These are phyloP conservation scores for Leccinum uliginosum DNA, from an alignment of 768 basidiomycete genomes.

Conservation along the genomic window DNA sequence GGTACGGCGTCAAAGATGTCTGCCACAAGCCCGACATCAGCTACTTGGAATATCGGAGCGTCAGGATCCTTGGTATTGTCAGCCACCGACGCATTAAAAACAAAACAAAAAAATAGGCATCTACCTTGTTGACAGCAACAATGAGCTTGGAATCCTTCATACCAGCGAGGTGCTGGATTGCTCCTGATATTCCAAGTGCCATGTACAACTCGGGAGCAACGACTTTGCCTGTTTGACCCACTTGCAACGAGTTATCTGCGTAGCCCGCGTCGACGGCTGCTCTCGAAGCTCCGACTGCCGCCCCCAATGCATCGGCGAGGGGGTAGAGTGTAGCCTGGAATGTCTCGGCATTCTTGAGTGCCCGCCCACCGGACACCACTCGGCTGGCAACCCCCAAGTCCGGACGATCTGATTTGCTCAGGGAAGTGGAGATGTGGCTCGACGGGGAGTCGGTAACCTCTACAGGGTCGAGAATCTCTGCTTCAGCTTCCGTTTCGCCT, in stretches of 20 bases:
- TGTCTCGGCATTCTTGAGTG: conserved; percentile 91
- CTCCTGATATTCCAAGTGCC: conserved; percentile 95
- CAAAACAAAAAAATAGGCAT: not conserved
- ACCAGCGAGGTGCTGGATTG: conserved; percentile 97
- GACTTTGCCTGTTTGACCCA: conserved; percentile 99
- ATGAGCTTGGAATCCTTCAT: conserved; percentile 99
- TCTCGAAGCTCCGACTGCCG: conserved; percentile 96
- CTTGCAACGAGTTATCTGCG: conserved; percentile 95
- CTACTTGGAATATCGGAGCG: conserved; percentile 98
- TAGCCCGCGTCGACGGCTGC: conserved; percentile 99
- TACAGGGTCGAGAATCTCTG: conserved; percentile 60
- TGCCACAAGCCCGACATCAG: conserved; percentile 90
- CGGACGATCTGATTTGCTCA: conserved; percentile 89
- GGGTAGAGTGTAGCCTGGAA: conserved; percentile 85
- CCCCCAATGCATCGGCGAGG: conserved; percentile 87
- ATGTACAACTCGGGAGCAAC: conserved; percentile 96
- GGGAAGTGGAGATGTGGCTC: conserved; percentile 64
- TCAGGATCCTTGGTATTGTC: conserved; percentile 73
- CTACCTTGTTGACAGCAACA: conserved; percentile 94
- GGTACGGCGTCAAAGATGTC: conserved; percentile 93
- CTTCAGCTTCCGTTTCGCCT: conserved; percentile 51
- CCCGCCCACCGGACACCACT: conserved; percentile 93
- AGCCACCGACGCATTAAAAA: conserved; percentile 2
- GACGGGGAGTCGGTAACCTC: conserved; percentile 49
- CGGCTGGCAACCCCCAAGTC: conserved; percentile 84